Evolutionary conservation across 164 flowering plant species (phyloP), one percentile per base, ranked within the genome.

Genomic region (Nymphaea colorata): DNA sequence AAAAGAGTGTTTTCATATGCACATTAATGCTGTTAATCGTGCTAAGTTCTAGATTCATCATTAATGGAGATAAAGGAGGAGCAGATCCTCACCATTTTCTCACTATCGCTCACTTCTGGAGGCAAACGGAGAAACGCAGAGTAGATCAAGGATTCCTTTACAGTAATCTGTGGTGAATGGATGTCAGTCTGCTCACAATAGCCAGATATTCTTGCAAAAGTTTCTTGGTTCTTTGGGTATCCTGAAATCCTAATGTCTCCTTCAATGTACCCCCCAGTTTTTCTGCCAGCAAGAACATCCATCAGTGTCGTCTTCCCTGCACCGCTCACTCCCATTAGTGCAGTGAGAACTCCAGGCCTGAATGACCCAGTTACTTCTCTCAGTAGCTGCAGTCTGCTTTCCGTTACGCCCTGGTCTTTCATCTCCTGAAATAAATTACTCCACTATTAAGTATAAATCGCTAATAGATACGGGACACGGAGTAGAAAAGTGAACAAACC

Each of bases 181-280:
- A 76, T 76, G 57, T 79, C 82, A 67, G 59, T 76, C 43, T 79
- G 79, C 67, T 79, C 82, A 66, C 82, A 79, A 60, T 79, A 79
- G 45, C 82, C 82, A 0, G 99, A 89, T 61, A 95, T 86, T 82
- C 99, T 87, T 3, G 99, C 99, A 78, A 95, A 95, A 2, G 98
- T 95, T 65, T 89, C 96, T 79, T 95, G 98, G 55, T 72, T 81
- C 75, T 92, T 92, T 5, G 90, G 91, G 76, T 80, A 92, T 4
- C 98, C 99, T 4, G 98, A 87, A 59, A 95, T 95, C 76, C 84
- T 82, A n/a, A 90, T 82, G 60, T 90, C 96, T 3, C 98, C 99
- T 82, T 95, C 97, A 55, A 89, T 81, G 77, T 90, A 79, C 4
- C 82, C 82, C 62, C 79, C 78, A 0, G 82, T 79, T 66, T 76